Percentiles rank a stretch among this genome's conserved stretches.
Evolutionary conservation across 2,329 filamentous ascomycete species (phyloP).

Genomic region (Amylocarpus encephaloides): DNA sequence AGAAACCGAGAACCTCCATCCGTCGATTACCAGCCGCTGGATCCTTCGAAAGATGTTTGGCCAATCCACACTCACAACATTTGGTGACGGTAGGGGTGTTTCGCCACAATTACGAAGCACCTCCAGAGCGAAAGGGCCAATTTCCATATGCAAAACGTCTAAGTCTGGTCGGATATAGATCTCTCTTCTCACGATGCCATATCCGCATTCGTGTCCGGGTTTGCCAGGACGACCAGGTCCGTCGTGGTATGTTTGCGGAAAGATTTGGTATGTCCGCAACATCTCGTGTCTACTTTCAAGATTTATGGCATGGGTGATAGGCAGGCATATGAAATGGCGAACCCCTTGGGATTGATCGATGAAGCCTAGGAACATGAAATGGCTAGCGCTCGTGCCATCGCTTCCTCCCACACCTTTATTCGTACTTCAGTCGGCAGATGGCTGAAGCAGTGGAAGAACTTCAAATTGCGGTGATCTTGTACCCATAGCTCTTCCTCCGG

Average conservation of each 20-base stretch:
- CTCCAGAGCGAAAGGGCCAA: not conserved
- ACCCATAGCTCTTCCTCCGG: not conserved
- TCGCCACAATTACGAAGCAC: not conserved
- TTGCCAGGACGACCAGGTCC: not conserved
- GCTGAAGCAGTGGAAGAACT: not conserved
- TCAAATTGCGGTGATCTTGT: not conserved
- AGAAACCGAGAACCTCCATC: not conserved
- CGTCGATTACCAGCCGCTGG: not conserved
- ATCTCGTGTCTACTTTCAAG: not conserved
- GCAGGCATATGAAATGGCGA: not conserved
- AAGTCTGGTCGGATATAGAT: not conserved
- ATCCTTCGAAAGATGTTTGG: not conserved
- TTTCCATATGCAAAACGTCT: not conserved
- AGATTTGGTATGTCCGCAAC: not conserved
- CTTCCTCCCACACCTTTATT: not conserved
- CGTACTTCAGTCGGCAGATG: not conserved
- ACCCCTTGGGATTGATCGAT: not conserved
- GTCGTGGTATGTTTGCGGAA: not conserved
- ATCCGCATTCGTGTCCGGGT: not conserved
- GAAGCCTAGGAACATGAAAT: not conserved
- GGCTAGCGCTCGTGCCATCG: not conserved
- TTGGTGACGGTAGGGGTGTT: not conserved
- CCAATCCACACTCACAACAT: not conserved
- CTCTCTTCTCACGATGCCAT: not conserved
- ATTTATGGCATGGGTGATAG: not conserved